A percentile compares a stretch with the other conserved stretches of the same genome.
Evolutionary conservation across 495 filamentous ascomycete genomes (phyloP).

Genomic region (Corynascus novoguineensis): DNA sequence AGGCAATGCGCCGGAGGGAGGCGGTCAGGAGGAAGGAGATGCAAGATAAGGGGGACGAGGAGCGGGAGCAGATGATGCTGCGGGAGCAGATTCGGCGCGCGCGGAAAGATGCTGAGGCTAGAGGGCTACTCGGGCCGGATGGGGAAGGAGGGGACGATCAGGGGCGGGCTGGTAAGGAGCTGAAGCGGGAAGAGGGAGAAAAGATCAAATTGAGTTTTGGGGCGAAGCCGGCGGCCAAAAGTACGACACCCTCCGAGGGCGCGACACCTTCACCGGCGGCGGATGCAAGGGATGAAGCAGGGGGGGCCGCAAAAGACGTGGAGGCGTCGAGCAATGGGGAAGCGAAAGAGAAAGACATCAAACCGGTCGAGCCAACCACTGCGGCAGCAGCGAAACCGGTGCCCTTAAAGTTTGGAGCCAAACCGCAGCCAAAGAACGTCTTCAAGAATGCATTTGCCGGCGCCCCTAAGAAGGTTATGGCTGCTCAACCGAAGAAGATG

Average conservation of each 20-base stretch:
- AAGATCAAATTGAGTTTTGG: slow-evolving; percentile 78
- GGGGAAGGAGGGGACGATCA: slow-evolving; percentile 16
- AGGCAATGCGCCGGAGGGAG: slow-evolving; percentile 72
- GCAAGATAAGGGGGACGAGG: slow-evolving; percentile 83
- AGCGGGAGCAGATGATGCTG: slow-evolving; percentile 74
- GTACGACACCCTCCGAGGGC: background rate
- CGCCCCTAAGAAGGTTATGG: slow-evolving; percentile 54
- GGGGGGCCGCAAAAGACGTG: background rate
- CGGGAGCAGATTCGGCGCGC: slow-evolving; percentile 75
- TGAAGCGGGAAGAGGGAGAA: slow-evolving; percentile 70
- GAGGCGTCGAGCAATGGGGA: slow-evolving; percentile 6
- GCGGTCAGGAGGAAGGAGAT: slow-evolving; percentile 76
- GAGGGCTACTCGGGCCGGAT: slow-evolving; percentile 25
- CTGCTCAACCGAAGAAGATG: slow-evolving; percentile 67
- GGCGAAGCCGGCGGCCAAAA: slow-evolving; percentile 2
- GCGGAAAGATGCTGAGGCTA: slow-evolving; percentile 46
- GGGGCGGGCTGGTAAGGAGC: slow-evolving; percentile 39
- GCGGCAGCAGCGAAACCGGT: slow-evolving; percentile 32
- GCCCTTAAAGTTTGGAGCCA: slow-evolving; percentile 53
- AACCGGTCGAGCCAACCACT: slow-evolving; percentile 1
- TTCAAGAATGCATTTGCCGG: slow-evolving; percentile 64
- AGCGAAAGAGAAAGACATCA: slow-evolving; percentile 15
- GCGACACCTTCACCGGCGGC: slow-evolving; percentile 1
- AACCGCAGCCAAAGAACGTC: slow-evolving; percentile 71
- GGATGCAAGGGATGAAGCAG: slow-evolving; percentile 1